Base-by-base conservation (phyloP, 2,329 filamentous ascomycete genomes). In the Pochonia chlamydosporia region DNA sequence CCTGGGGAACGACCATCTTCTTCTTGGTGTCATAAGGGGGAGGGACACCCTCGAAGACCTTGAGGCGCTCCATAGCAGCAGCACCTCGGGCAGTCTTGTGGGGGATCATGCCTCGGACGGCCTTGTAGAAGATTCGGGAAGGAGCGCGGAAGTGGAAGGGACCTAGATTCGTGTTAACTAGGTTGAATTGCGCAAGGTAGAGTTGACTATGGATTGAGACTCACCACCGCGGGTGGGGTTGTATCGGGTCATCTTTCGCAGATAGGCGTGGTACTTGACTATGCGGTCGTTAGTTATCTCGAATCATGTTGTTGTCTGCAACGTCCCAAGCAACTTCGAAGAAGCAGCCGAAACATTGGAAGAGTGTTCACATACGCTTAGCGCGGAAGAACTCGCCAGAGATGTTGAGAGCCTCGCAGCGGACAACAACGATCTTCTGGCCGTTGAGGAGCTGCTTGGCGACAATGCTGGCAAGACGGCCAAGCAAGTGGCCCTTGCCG, bases 261-360 rank as follows among this genome's bases (percentile, higher is more conserved):
- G 87, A 83, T 97, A 97, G 76, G 93, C 89, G 74, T 93, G 89
- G 87, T 99, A 99, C 89, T 99, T 99, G 78, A 99, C 93, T 99
- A 71, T 79, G 60, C 59, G 55, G 56, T 57, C 60, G 69, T 84
- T 67, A 85, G 79, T 58, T 54, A 41, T 25, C 31, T 26, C 14
- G 21, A 20, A 31, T 40, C 37, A 25, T 16, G 11, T 26, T 25
- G 58, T 40, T 28, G 20, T 23, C 5, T 39, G 5, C n/a, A 36
- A 7, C 6, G 33, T n/a, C 33, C 16, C 33, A 7, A 9, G n/a
- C 33, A 20, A 11, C 33, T 11, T 10, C 18, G 3, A 20, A 18
- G 11, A 36, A 18, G 18, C n/a, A n/a, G n/a, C 10, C n/a, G 13
- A 8, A n/a, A 33, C 14, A n/a, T 18, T 8, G 20, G 3, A 21